Evolutionary conservation across 495 filamentous ascomycete species (phyloP).

Genomic region (Daldinia concentrica): DNA sequence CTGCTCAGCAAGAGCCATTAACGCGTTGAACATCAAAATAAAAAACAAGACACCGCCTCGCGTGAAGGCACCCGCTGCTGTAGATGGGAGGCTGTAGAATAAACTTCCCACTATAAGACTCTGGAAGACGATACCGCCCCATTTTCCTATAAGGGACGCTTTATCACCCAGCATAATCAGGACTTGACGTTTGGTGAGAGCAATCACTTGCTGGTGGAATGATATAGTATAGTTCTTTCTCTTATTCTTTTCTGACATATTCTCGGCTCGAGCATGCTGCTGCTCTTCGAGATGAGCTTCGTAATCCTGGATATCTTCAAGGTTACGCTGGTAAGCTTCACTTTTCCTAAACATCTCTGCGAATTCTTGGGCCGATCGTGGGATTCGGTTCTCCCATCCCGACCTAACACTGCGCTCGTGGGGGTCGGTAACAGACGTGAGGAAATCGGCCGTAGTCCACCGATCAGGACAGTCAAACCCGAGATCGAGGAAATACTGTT

Average conservation of each 20-base stretch:
- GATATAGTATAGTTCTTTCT: constrained; percentile 75
- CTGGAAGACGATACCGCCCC: constrained; percentile 63
- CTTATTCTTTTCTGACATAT: constrained; percentile 60
- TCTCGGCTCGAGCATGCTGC: constrained; percentile 55
- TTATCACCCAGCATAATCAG: constrained; percentile 61
- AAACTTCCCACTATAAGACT: constrained; percentile 79
- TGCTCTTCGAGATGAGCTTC: constrained; percentile 48
- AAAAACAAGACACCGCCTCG: constrained; percentile 72
- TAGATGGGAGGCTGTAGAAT: constrained; percentile 75
- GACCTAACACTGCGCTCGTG: constrained; percentile 67
- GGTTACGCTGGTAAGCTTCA: constrained; percentile 55
- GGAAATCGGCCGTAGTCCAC: constrained; percentile 73
- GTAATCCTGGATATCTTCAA: constrained; percentile 60
- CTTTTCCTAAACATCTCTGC: constrained; percentile 68
- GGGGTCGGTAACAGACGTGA: constrained; percentile 76
- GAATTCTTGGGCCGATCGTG: constrained; percentile 76
- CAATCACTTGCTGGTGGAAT: constrained; percentile 72
- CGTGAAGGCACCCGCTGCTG: constrained; percentile 62
- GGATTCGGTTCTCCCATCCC: constrained; percentile 71
- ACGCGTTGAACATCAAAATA: constrained; percentile 80
- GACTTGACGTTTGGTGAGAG: constrained; percentile 73
- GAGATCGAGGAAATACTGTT: constrained; percentile 68
- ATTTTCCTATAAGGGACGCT: constrained; percentile 66
- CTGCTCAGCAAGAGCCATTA: constrained; percentile 80
- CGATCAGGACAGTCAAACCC: constrained; percentile 65